These are phyloP conservation scores for Laetiporus sulphureus DNA, from an alignment of 1,284 basidiomycete species.

Conservation along the genomic window DNA sequence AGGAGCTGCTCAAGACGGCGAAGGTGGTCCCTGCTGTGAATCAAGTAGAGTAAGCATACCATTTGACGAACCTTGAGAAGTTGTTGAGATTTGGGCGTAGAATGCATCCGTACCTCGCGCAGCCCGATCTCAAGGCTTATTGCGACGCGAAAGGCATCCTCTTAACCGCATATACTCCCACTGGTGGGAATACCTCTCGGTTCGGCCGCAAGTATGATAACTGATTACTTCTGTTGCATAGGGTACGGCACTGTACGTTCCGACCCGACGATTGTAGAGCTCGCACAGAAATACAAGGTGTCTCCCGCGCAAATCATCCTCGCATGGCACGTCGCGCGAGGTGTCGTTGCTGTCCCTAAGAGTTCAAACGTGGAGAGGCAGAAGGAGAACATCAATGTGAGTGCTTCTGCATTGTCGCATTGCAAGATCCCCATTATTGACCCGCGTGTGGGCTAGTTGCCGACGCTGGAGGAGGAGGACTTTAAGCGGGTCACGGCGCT, in stretches of 20 bases:
- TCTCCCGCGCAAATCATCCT: conserved; percentile 36
- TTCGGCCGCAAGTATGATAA: no score
- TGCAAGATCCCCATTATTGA: no score
- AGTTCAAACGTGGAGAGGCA: conserved; percentile 34
- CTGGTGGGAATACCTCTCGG: conserved; percentile 31
- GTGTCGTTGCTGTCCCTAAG: conserved; percentile 34
- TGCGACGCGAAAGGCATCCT: conserved; percentile 54
- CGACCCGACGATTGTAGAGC: conserved; percentile 33
- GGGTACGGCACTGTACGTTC: conserved; percentile 34
- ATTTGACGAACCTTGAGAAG: conserved; percentile 28
- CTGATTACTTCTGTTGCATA: conserved; percentile 9
- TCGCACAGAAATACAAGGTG: conserved; percentile 37
- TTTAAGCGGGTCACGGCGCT: conserved; percentile 44
- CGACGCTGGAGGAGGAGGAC: conserved; percentile 38
- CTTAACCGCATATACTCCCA: conserved; percentile 61
- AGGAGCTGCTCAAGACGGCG: conserved; percentile 34
- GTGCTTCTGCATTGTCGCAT: conserved; percentile 12
- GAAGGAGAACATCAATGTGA: conserved; percentile 37
- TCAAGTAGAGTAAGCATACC: conserved; percentile 44
- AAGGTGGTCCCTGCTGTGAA: conserved; percentile 53
- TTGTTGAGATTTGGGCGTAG: no score
- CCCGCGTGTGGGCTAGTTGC: conserved; percentile 25
- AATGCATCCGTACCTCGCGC: conserved; percentile 49
- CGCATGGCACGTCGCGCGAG: conserved; percentile 39
- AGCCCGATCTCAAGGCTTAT: conserved; percentile 50